Base-by-base conservation (phyloP, 2,329 filamentous ascomycete species). In the Ophiosphaerella herpotricha region DNA sequence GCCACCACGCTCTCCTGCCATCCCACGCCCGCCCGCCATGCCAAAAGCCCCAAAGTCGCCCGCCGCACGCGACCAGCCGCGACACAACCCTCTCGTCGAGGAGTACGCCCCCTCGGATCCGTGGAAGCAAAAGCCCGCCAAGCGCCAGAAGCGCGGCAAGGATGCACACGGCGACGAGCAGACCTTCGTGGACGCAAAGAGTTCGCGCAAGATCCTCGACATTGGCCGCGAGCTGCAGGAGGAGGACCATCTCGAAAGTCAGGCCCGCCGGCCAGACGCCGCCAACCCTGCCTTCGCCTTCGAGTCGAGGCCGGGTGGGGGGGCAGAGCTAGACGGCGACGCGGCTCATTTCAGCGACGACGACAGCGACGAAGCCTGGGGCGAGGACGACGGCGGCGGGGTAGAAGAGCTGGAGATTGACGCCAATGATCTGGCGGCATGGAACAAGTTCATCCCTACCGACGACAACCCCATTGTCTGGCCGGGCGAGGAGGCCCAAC, bases 81-180 rank as follows among this genome's bases (percentile, higher is more conserved):
- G 90, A 58, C 93, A 97, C 77, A 95, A 95, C 63, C 92, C 93
- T 35, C 87, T 99, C 52, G 88, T 93, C 64, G 89, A 96, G 68
- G 94, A 97, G 81, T 97, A 69, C 76, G 87, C 62, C 80, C 90
- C 60, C 82, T 86, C 50, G 81, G 87, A 53, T 78, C 86, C 59
- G 73, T 93, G 66, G 85, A 92, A 77, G 85, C 85, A 71, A 86
- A 92, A 80, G 64, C 60, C 71, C 2, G 80, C 85, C 26, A 86
- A 86, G 61, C 80, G 80, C 66, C 90, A 78, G 58, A 88, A 85
- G 73, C 82, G 79, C 46, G 70, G 71, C 42, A 67, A 74, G 33
- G 74, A 80, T 43, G 83, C 83, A 51, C 82, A 85, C 31, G 79
- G 81, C 29, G 80, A 81, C 8, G 82, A 85, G 50, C 81, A 83